A percentile compares a stretch with the other conserved stretches of the same genome.
phyloP scores from a whole-genome alignment of 2,329 filamentous ascomycete species.

The Chrysosporium queenslandicum region DNA sequence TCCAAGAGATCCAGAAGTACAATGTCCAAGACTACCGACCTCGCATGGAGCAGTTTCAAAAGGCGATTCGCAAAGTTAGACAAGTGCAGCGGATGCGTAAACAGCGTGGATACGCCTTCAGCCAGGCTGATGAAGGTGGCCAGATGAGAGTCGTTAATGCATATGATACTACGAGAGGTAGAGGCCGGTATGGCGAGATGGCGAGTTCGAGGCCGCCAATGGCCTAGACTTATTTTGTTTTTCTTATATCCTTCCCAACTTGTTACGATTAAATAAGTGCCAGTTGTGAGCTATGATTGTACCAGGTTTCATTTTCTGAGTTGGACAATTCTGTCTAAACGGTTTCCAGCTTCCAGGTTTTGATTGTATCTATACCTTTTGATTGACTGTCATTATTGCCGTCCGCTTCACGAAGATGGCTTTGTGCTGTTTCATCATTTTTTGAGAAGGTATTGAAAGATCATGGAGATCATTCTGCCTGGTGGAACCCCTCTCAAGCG shows the following conservation, averaged over 20 bases:
- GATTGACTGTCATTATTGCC: background rate
- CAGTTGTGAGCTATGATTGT: slow-evolving; percentile 3
- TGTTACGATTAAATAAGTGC: background rate
- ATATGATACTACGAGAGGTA: slow-evolving; percentile 88
- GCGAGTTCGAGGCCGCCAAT: slow-evolving; percentile 47
- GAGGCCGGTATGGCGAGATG: slow-evolving; percentile 95
- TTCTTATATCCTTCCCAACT: background rate
- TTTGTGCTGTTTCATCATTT: no score
- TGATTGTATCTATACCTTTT: slow-evolving; percentile 3
- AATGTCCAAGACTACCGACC: slow-evolving; percentile 98
- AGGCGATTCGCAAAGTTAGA: slow-evolving; percentile 94
- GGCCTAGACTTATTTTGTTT: slow-evolving; percentile 19
- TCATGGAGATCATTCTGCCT: background rate
- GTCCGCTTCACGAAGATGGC: background rate
- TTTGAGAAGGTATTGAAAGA: no score
- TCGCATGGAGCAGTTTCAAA: slow-evolving; percentile 99
- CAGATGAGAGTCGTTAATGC: slow-evolving; percentile 92
- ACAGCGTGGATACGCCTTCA: slow-evolving; percentile 96
- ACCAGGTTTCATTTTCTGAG: background rate
- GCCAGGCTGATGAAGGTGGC: slow-evolving; percentile 81
- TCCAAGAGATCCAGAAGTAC: slow-evolving; percentile 99
- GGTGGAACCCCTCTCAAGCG: no score
- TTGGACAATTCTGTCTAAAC: background rate
- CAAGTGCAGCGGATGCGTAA: slow-evolving; percentile 99
- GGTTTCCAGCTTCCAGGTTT: background rate